Percentiles rank a stretch among this genome's conserved stretches.
phyloP scores from a whole-genome alignment of 805 yeast genomes.

The Dipodascopsis uninucleata region DNA sequence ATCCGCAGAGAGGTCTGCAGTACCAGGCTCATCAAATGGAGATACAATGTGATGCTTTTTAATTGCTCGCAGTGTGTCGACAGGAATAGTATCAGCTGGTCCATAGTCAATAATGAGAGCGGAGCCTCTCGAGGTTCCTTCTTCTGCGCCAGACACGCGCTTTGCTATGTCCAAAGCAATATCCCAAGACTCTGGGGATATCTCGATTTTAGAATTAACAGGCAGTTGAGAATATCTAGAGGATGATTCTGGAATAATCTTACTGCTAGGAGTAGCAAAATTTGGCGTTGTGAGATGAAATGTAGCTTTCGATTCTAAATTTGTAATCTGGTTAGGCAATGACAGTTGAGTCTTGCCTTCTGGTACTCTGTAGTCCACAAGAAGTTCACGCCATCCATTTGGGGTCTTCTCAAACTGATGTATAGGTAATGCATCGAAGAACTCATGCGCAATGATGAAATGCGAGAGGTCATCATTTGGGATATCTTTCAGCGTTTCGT shows the following conservation, averaged over 20 bases:
- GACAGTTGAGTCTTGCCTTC: slow-evolving; percentile 27
- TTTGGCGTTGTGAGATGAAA: slow-evolving; percentile 59
- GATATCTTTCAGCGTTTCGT: slow-evolving; percentile 33
- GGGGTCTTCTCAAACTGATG: slow-evolving; percentile 58
- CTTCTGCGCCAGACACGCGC: slow-evolving; percentile 33
- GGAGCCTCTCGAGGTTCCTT: slow-evolving; percentile 50
- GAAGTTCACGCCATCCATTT: slow-evolving; percentile 73
- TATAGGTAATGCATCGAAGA: slow-evolving; percentile 82
- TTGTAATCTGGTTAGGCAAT: slow-evolving; percentile 32
- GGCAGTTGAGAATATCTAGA: slow-evolving; percentile 53
- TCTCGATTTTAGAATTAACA: slow-evolving; percentile 58
- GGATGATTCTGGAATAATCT: slow-evolving; percentile 48
- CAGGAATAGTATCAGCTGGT: slow-evolving; percentile 56
- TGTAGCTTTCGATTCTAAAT: slow-evolving; percentile 26
- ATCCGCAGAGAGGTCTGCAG: slow-evolving; percentile 76
- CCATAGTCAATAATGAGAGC: slow-evolving; percentile 80
- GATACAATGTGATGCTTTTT: slow-evolving; percentile 66
- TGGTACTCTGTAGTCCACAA: slow-evolving; percentile 53
- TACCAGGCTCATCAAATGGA: slow-evolving; percentile 73
- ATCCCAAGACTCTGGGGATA: slow-evolving; percentile 68
- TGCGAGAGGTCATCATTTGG: slow-evolving; percentile 44
- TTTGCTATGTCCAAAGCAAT: slow-evolving; percentile 53
- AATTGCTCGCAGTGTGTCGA: slow-evolving; percentile 71
- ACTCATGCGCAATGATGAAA: slow-evolving; percentile 77
- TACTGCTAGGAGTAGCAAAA: slow-evolving; percentile 58